These are phyloP conservation scores for Lithospermum erythrorhizon DNA, from an alignment of 257 asterid species.

Conservation along the genomic window DNA sequence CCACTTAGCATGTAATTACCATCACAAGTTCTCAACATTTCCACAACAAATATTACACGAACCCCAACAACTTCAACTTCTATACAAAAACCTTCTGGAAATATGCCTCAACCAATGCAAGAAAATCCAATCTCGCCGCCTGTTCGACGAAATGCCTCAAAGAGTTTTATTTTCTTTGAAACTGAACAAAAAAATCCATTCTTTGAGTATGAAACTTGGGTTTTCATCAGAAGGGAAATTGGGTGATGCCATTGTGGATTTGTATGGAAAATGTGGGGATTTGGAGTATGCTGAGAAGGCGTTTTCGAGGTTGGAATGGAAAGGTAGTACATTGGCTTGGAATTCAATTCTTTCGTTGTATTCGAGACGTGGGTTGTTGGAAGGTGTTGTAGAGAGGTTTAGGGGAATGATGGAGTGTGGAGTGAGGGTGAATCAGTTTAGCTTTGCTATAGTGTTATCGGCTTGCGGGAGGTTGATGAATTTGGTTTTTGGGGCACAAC, in stretches of 20 bases:
- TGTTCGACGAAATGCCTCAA: constrained; percentile 57
- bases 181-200: constrained; percentile 42
- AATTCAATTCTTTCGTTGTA: constrained; percentile 67
- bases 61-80: constrained; percentile 6
- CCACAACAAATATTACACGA: constrained; percentile 13
- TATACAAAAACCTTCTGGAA: constrained; percentile 20
- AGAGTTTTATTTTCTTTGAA: constrained; percentile 25
- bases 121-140: constrained; percentile 41
- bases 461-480: constrained; percentile 53
- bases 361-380: constrained; percentile 43
- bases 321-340: constrained; percentile 58
- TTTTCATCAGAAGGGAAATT: constrained; percentile 36
- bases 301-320: constrained; percentile 31
- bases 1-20: constrained; percentile 6
- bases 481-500: constrained; percentile 43
- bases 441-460: constrained; percentile 64
- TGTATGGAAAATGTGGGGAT: constrained; percentile 75
- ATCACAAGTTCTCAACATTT: constrained; percentile 22
- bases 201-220: constrained; percentile 40
- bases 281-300: constrained; percentile 40
- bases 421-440: constrained; percentile 56
- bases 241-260: constrained; percentile 68
- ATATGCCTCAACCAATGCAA: constrained; percentile 53
- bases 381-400: constrained; percentile 33
- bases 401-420: constrained; percentile 42